Conservation (phyloP, 2,329 filamentous ascomycete genomes). For the Bipolaris victoriae region DNA sequence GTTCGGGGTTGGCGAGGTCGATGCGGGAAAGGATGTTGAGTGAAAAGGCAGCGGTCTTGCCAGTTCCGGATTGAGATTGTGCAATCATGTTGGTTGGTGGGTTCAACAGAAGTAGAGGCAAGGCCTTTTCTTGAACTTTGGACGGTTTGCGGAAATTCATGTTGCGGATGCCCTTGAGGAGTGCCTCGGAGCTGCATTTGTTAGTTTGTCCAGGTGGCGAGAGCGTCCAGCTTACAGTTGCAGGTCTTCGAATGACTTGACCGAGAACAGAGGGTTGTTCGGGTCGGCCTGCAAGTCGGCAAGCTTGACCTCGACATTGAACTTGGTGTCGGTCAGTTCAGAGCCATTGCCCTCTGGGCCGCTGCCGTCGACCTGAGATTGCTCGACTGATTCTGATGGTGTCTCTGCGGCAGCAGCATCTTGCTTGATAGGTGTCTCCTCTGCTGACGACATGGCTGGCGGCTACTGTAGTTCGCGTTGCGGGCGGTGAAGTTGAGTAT, state of each 20-base stretch:
- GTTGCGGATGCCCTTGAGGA: slow-evolving; percentile 68
- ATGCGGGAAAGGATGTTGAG: slow-evolving; percentile 88
- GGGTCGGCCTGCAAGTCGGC: slow-evolving; percentile 86
- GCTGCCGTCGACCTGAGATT: slow-evolving; percentile 56
- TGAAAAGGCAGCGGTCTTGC: slow-evolving; percentile 96
- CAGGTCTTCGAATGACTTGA: slow-evolving; percentile 82
- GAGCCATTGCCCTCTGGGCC: slow-evolving; percentile 49
- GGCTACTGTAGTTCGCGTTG: slow-evolving; percentile 6
- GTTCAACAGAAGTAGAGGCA: slow-evolving; percentile 84
- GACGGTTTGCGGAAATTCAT: slow-evolving; percentile 95
- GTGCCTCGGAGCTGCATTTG: slow-evolving; percentile 51
- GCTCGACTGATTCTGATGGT: slow-evolving; percentile 18
- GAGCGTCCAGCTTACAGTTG: slow-evolving; percentile 70
- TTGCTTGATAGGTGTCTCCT: slow-evolving; percentile 21
- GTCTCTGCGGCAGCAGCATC: slow-evolving; percentile 18
- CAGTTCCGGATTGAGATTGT: slow-evolving; percentile 98
- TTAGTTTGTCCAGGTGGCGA: slow-evolving; percentile 15
- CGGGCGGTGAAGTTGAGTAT: slow-evolving; percentile 4
- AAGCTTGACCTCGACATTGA: slow-evolving; percentile 90
- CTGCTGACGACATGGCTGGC: slow-evolving; percentile 19
- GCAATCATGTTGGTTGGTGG: slow-evolving; percentile 95
- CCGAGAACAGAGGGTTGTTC: slow-evolving; percentile 85
- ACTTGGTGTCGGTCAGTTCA: slow-evolving; percentile 71
- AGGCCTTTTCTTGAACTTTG: slow-evolving; percentile 94
- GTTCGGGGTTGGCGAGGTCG: slow-evolving; percentile 72